phyloP scores from a whole-genome alignment of 306 rosid genomes.

The Vigna mungo region DNA sequence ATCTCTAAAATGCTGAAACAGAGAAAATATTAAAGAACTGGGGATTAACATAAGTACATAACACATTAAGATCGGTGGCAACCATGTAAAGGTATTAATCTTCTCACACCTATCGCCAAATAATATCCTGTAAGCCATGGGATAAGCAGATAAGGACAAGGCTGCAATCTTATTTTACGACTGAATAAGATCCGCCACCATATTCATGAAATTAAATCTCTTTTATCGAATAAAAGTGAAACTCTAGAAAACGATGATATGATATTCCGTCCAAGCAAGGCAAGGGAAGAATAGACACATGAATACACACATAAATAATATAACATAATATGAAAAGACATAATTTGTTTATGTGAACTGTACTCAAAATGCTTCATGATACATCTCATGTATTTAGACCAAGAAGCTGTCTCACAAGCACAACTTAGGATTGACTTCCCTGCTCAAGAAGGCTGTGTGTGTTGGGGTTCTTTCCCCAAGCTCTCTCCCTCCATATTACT shows the following conservation, averaged over 20 bases:
- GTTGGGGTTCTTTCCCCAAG: conserved; percentile 68
- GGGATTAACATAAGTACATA: too few species aligned
- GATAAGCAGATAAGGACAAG: too few species aligned
- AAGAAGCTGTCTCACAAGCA: not conserved
- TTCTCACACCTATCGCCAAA: too few species aligned
- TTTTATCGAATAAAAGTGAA: not conserved
- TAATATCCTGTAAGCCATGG: too few species aligned
- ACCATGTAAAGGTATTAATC: too few species aligned
- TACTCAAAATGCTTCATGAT: conserved; percentile 11
- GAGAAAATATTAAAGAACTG: too few species aligned
- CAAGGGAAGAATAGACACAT: not conserved
- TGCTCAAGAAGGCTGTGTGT: conserved; percentile 68
- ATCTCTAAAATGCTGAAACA: too few species aligned
- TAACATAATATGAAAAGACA: conserved; percentile 12
- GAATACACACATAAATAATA: not conserved
- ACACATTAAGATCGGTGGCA: too few species aligned
- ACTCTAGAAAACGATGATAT: not conserved
- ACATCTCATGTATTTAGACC: conserved; percentile 8
- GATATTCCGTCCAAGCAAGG: not conserved
- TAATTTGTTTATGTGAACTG: conserved; percentile 28
- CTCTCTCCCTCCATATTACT: conserved; percentile 87
- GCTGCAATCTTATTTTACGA: too few species aligned
- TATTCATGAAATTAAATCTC: too few species aligned
- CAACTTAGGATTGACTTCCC: conserved; percentile 48
- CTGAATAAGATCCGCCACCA: too few species aligned